Conservation (phyloP, 2,329 filamentous ascomycete genomes). For the Venturia aucupariae region DNA sequence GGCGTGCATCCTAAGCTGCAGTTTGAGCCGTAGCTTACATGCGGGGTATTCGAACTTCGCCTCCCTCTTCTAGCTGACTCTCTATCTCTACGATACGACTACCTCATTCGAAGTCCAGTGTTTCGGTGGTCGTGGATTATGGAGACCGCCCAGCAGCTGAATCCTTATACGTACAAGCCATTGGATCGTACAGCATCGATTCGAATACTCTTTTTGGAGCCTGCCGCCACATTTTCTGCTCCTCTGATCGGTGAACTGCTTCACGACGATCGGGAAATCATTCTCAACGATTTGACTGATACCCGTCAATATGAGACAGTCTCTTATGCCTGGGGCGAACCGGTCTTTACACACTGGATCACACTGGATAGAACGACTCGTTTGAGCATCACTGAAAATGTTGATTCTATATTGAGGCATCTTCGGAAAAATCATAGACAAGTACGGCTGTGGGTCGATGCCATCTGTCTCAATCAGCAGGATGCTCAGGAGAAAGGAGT, state of each 20-base stretch:
- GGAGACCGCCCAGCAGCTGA: neutral
- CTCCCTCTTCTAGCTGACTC: neutral
- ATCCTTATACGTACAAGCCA: neutral
- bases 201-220: neutral
- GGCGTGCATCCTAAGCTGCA: neutral
- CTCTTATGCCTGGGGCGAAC: neutral
- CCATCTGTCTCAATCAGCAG: conserved; percentile 2
- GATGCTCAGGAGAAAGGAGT: conserved; percentile 1
- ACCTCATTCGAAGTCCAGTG: neutral
- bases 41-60: neutral
- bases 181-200: neutral
- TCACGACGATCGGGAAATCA: neutral
- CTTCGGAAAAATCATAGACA: neutral
- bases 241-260: neutral
- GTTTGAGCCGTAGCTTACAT: neutral
- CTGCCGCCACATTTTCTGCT: neutral
- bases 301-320: neutral
- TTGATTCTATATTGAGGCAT: neutral
- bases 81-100: neutral
- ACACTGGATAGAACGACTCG: neutral
- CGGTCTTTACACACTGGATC: neutral
- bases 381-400: neutral
- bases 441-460: neutral
- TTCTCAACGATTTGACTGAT: neutral
- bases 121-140: neutral